Percentiles rank a stretch among this genome's conserved stretches.
Evolutionary conservation across 768 basidiomycete genomes (phyloP).

Genomic region (Amanita pseudoporphyria): DNA sequence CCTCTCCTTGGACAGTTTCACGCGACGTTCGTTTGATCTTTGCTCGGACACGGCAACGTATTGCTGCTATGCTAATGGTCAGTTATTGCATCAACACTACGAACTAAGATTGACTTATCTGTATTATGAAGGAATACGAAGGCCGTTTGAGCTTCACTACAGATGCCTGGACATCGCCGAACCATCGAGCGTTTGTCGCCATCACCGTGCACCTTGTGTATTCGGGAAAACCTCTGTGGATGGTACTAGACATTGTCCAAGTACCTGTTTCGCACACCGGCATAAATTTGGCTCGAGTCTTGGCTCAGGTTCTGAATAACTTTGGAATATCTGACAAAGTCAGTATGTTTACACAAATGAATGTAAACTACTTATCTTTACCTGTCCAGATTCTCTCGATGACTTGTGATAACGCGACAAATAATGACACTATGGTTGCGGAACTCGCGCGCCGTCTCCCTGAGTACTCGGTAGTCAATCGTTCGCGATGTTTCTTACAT

Average conservation of each 20-base stretch:
- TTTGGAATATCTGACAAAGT: conserved; percentile 26
- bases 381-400: conserved; percentile 19
- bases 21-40: conserved; percentile 14
- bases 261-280: conserved; percentile 20
- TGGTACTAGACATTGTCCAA: conserved; percentile 8
- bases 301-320: conserved; percentile 20
- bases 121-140: background rate
- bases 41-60: conserved; percentile 7
- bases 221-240: background rate
- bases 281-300: conserved; percentile 22
- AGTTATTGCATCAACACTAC: background rate
- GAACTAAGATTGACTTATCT: background rate
- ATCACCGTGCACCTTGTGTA: conserved; percentile 4
- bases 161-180: conserved; percentile 8
- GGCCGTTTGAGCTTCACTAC: background rate
- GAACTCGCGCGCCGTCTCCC: conserved; percentile 12
- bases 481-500: background rate
- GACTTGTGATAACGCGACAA: conserved; percentile 24
- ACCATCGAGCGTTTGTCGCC: conserved; percentile 9
- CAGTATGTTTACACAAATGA: conserved; percentile 1
- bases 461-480: background rate
- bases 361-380: conserved; percentile 1
- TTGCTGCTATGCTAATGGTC: conserved; percentile 2
- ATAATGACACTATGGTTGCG: conserved; percentile 26
- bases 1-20: conserved; percentile 13